phyloP scores from a whole-genome alignment of 306 rosid genomes.

The Rubus idaeus region DNA sequence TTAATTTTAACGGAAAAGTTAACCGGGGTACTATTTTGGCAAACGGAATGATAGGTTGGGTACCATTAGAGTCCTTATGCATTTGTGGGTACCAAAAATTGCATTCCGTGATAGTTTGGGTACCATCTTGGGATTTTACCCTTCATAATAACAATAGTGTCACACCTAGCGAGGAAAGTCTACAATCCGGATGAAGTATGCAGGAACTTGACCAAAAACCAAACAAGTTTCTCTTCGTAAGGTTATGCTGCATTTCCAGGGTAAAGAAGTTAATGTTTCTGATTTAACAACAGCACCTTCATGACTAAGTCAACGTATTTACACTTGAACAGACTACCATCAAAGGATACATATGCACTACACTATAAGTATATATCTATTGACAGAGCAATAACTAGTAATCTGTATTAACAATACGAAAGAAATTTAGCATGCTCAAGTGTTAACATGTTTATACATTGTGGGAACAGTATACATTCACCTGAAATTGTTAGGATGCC shows the following conservation, averaged over 20 bases:
- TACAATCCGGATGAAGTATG: not conserved
- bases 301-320: not conserved
- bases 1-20: no score
- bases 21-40: no score
- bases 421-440: not conserved
- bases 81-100: no score
- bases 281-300: not conserved
- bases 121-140: no score
- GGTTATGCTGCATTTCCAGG: not conserved
- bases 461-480: slow-evolving; percentile 27
- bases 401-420: slow-evolving; percentile 1
- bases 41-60: no score
- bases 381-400: not conserved
- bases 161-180: not conserved
- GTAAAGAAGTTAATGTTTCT: not conserved
- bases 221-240: not conserved
- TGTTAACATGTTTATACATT: not conserved
- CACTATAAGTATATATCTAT: not conserved
- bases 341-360: not conserved
- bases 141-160: not conserved
- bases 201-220: not conserved
- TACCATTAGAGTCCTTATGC: no score
- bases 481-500: slow-evolving; percentile 31
- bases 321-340: not conserved
- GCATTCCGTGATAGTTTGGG: no score